phyloP scores from a whole-genome alignment of 2,329 filamentous ascomycete species.

The Xylariaceae sp. region DNA sequence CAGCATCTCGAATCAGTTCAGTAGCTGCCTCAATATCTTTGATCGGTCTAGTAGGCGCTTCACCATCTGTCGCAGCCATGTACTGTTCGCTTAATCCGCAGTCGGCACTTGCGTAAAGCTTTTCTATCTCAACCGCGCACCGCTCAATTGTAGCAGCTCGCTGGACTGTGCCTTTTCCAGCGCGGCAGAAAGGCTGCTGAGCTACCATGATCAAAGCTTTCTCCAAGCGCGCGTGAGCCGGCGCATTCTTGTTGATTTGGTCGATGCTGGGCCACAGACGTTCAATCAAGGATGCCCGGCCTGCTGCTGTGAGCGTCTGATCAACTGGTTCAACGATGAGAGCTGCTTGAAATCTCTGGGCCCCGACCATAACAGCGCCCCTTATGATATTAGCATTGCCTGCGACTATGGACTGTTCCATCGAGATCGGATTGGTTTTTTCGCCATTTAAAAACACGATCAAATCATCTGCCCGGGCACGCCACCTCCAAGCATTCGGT shows the following conservation, averaged over 20 bases:
- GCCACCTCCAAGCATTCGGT: conserved; percentile 26
- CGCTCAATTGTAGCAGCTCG: conserved; percentile 17
- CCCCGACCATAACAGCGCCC: conserved; percentile 19
- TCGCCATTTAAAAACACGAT: conserved; percentile 32
- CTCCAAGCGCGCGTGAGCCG: conserved; percentile 22
- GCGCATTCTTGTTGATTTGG: conserved; percentile 17
- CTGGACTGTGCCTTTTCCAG: conserved; percentile 24
- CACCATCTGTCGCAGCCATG: neutral
- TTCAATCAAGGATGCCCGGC: conserved; percentile 22
- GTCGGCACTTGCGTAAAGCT: conserved; percentile 19
- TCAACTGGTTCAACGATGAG: conserved; percentile 19
- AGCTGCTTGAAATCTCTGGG: conserved; percentile 22
- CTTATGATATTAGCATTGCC: conserved; percentile 13
- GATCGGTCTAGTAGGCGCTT: neutral
- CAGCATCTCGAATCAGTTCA: neutral
- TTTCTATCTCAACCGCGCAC: conserved; percentile 19
- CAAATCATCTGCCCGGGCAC: conserved; percentile 29
- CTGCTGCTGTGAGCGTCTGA: conserved; percentile 9
- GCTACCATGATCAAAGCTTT: conserved; percentile 22
- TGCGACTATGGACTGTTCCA: conserved; percentile 25
- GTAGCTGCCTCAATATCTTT: neutral
- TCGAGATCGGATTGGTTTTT: conserved; percentile 28
- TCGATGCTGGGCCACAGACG: conserved; percentile 22
- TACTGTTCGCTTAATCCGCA: neutral
- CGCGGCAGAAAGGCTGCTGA: conserved; percentile 15